phyloP scores from a whole-genome alignment of 2,329 filamentous ascomycete species.

The Pseudopyrenochaeta lycopersici region DNA sequence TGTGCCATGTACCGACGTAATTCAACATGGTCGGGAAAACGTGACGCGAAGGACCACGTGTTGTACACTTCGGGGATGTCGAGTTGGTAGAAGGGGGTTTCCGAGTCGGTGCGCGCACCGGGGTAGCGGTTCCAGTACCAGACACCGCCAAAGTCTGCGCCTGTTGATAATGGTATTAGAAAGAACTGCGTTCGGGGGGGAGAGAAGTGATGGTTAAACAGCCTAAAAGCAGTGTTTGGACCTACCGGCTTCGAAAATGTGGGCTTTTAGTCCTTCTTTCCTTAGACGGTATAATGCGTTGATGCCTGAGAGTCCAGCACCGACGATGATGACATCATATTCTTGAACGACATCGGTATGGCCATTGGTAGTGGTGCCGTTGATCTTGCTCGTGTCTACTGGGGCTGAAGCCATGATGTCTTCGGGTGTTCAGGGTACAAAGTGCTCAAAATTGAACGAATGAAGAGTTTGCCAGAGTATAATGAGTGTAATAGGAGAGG shows the following conservation, averaged over 20 bases:
- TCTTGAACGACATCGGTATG: background rate
- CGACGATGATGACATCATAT: slow-evolving; percentile 11
- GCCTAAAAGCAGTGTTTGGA: background rate
- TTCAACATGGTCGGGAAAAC: slow-evolving; percentile 36
- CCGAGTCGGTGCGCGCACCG: slow-evolving; percentile 41
- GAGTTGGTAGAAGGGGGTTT: slow-evolving; percentile 42
- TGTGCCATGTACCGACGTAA: slow-evolving; percentile 37
- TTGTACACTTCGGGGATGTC: slow-evolving; percentile 38
- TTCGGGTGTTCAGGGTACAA: too few species aligned
- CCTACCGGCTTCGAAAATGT: slow-evolving; percentile 30
- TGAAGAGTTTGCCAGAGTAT: too few species aligned
- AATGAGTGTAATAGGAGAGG: too few species aligned
- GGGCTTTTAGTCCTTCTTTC: slow-evolving; percentile 28
- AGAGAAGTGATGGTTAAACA: too few species aligned
- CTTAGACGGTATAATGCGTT: slow-evolving; percentile 23
- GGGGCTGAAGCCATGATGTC: background rate
- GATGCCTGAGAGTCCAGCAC: slow-evolving; percentile 23
- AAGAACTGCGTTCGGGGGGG: too few species aligned
- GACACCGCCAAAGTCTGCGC: slow-evolving; percentile 20
- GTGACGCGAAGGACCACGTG: slow-evolving; percentile 29
- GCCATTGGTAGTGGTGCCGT: background rate
- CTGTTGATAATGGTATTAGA: slow-evolving; percentile 2
- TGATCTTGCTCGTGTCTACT: background rate
- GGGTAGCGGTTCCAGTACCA: slow-evolving; percentile 31
- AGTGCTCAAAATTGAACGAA: too few species aligned